These are phyloP conservation scores for Sordaria brevicollis DNA, from an alignment of 495 filamentous ascomycete genomes.

Conservation along the genomic window DNA sequence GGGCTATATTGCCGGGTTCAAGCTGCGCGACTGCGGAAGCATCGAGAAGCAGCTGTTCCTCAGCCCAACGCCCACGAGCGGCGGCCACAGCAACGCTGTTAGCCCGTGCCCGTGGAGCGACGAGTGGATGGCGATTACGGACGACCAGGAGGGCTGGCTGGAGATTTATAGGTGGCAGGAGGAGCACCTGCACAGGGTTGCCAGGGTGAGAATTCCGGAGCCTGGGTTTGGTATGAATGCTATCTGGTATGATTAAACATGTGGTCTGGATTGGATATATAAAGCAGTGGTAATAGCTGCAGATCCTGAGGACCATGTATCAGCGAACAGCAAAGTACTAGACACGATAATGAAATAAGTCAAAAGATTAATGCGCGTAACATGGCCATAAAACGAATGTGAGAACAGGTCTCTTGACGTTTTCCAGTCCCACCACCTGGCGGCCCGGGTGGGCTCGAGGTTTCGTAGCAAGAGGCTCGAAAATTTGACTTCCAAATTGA, in stretches of 20 bases:
- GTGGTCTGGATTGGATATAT: background rate
- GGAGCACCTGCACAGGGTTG: constrained; percentile 66
- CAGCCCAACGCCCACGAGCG: constrained; percentile 74
- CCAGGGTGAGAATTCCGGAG: constrained; percentile 62
- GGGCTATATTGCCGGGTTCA: constrained; percentile 72
- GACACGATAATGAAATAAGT: background rate
- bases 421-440: no score
- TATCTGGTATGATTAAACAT: constrained; percentile 69
- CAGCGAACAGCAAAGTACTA: background rate
- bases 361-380: no score
- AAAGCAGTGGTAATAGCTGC: background rate
- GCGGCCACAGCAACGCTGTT: constrained; percentile 77
- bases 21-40: constrained; percentile 54
- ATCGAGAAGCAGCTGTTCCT: constrained; percentile 69
- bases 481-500: no score
- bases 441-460: no score
- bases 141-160: constrained; percentile 75
- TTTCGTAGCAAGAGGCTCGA: no score
- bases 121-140: constrained; percentile 75
- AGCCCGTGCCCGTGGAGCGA: constrained; percentile 71
- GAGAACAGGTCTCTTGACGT: no score
- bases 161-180: constrained; percentile 78
- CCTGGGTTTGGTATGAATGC: constrained; percentile 85
- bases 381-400: no score
- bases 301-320: background rate